Conservation (phyloP, 495 filamentous ascomycete genomes). For the Neurospora sp. region DNA sequence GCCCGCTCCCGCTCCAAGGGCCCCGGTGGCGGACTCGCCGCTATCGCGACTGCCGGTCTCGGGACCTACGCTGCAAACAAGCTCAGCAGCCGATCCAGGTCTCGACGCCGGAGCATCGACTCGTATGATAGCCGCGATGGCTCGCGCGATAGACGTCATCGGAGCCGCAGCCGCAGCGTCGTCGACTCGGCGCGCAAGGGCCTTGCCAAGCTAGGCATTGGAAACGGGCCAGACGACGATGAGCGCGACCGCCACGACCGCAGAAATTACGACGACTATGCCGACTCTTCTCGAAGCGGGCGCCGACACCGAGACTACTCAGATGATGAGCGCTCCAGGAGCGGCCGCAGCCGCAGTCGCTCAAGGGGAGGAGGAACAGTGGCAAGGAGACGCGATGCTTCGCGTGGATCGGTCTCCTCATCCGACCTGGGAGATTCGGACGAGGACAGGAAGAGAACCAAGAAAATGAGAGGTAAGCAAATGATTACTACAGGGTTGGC, state of each 20-base stretch:
- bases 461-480: conserved; percentile 78
- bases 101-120: conserved; percentile 35
- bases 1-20: conserved; percentile 32
- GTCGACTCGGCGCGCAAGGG: conserved; percentile 34
- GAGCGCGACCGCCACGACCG: conserved; percentile 24
- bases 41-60: conserved; percentile 63
- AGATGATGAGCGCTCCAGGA: conserved; percentile 34
- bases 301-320: conserved; percentile 30
- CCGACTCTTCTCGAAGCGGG: conserved; percentile 21
- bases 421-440: conserved; percentile 60
- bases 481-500: conserved; percentile 74
- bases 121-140: conserved; percentile 41
- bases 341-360: conserved; percentile 27
- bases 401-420: conserved; percentile 30
- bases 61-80: conserved; percentile 77
- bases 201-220: conserved; percentile 36
- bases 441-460: conserved; percentile 63
- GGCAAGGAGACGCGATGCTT: conserved; percentile 7
- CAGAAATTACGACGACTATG: conserved; percentile 23
- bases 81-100: conserved; percentile 55
- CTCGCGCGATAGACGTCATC: conserved; percentile 26
- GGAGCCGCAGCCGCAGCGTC: conserved; percentile 41
- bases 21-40: conserved; percentile 43
- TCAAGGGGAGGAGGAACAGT: conserved; percentile 14
- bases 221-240: conserved; percentile 36